Evolutionary conservation across 306 rosid genomes (phyloP), one percentile per base, ranked within the genome.

Genomic region (Heteromeles arbutifolia): DNA sequence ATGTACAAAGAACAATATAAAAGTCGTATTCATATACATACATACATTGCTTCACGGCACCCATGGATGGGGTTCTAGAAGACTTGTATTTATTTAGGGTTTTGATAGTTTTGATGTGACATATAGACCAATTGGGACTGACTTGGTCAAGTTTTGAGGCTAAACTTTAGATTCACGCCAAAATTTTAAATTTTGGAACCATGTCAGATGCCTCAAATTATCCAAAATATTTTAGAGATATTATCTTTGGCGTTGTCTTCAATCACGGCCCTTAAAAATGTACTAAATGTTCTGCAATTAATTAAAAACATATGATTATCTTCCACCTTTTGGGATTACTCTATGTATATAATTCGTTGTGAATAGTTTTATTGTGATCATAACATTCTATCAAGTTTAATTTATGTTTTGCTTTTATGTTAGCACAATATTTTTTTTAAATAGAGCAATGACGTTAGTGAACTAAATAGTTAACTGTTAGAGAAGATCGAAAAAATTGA

Each of bases 1-100:
- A 48, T 48, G 3, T 48, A 48, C 1, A 48, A 14, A 48, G 53
- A 76, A 31, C 74, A 50, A 59, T 72, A 77, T 65, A 45, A 65
- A 54, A 65, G 82, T 74, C 79, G 73, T 84, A 15, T 56, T 14
- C 76, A 32, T 8, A 48, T 4, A 2, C 53, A 48, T 48, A n/a
- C 2, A 59, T 10, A 39, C 69, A 64, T 89, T 89, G 86, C 91
- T 89, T 89, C 91, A 87, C 94, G 91, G 78, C 88, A 85, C 77
- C 77, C 71, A 76, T 59, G 31, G 63, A 76, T 65, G 31, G 17
- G 39, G 80, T 80, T 76, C 82, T 75, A 74, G 76, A 85, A 83
- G 67, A 82, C 65, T 75, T 26, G 1, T 5, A 54, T 64, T 17
- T 37, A 26, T 28, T 50, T 48, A 73, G 34, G 65, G 50, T 81